Conservation (phyloP, 805 yeast species). For the Lipomyces orientalis region DNA sequence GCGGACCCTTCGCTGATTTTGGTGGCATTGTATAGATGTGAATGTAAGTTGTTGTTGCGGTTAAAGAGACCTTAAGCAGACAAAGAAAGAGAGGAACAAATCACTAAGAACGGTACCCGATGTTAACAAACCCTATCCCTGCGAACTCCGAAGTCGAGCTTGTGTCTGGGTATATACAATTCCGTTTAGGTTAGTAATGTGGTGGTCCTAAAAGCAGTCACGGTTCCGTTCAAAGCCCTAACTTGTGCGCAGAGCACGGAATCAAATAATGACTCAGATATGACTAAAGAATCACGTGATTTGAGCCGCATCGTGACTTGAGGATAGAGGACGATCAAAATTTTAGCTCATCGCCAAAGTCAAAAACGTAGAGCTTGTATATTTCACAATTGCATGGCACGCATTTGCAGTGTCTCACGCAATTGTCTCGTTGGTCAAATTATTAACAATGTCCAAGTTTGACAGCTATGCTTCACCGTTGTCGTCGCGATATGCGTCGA, state of each 20-base stretch:
- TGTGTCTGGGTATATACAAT: neutral
- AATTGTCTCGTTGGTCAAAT: neutral
- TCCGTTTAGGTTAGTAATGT: no score
- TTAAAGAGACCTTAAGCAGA: neutral
- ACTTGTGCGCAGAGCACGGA: no score
- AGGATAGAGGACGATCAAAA: no score
- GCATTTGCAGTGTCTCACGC: no score
- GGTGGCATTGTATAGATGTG: slow-evolving; percentile 26
- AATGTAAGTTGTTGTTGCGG: neutral
- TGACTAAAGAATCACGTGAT: no score
- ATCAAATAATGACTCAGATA: no score
- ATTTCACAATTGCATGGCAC: no score
- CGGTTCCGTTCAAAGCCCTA: no score
- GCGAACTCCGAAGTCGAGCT: neutral
- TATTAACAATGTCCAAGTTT: slow-evolving; percentile 49
- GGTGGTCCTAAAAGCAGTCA: no score
- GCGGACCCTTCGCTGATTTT: slow-evolving; percentile 26
- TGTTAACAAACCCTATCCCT: slow-evolving; percentile 11
- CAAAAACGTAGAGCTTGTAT: no score
- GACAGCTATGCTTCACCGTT: slow-evolving; percentile 92
- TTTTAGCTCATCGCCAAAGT: no score
- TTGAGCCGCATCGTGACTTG: no score
- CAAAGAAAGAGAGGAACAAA: neutral
- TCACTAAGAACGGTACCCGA: slow-evolving; percentile 10
- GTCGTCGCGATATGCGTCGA: slow-evolving; percentile 96